Conservation (phyloP, 1,284 basidiomycete genomes). For the Stereum hirsutum region DNA sequence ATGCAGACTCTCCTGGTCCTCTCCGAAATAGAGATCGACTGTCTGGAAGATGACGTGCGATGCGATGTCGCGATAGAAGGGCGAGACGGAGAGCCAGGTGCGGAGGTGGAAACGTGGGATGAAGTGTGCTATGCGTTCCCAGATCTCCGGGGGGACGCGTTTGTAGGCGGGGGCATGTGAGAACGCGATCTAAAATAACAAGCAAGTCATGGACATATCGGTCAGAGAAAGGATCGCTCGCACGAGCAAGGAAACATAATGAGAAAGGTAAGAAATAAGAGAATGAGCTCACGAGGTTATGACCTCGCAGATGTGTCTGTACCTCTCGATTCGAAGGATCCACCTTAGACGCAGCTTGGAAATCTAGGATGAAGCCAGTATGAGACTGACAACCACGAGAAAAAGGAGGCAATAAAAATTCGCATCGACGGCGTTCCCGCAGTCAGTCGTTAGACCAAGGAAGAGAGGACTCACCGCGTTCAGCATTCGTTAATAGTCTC, state of each 20-base stretch:
- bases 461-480: constrained; percentile 32
- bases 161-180: constrained; percentile 45
- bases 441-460: not conserved
- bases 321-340: constrained; percentile 49
- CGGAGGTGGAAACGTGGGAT: constrained; percentile 57
- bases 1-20: constrained; percentile 48
- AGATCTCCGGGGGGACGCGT: constrained; percentile 52
- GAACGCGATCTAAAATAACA: constrained; percentile 34
- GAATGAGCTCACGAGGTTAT: constrained; percentile 29
- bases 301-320: constrained; percentile 37
- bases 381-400: constrained; percentile 1
- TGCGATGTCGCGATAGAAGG: constrained; percentile 54
- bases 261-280: not conserved
- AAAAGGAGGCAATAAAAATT: not conserved
- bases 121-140: constrained; percentile 52
- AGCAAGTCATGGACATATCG: constrained; percentile 3
- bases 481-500: constrained; percentile 40
- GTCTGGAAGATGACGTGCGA: constrained; percentile 54
- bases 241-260: not conserved
- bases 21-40: constrained; percentile 54
- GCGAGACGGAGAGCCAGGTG: constrained; percentile 53
- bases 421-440: constrained; percentile 9
- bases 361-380: constrained; percentile 28
- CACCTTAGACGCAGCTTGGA: constrained; percentile 44
- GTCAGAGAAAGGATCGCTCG: not conserved